phyloP scores from a whole-genome alignment of 208 protist species.

The Trypanosoma theileri region DNA sequence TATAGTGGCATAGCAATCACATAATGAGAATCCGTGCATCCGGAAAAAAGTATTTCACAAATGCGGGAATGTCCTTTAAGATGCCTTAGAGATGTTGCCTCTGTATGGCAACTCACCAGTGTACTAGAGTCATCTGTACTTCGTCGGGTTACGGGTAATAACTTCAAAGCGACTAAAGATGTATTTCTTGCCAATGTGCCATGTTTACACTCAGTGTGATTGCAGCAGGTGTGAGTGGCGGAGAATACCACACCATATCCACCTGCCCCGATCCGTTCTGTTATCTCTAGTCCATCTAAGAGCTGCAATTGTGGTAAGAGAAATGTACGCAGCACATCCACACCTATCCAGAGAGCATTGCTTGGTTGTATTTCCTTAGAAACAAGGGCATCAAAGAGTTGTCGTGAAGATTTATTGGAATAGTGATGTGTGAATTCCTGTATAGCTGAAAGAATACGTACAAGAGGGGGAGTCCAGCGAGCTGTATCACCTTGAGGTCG shows the following conservation, averaged over 20 bases:
- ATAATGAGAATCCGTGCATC: slow-evolving; percentile 67
- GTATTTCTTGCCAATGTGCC: background rate
- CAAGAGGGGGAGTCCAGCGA: background rate
- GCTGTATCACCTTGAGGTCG: background rate
- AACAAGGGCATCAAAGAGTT: slow-evolving; percentile 14
- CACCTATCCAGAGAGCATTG: slow-evolving; percentile 25
- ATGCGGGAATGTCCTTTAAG: slow-evolving; percentile 65
- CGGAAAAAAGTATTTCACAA: slow-evolving; percentile 58
- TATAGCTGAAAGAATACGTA: slow-evolving; percentile 3
- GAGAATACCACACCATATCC: slow-evolving; percentile 68
- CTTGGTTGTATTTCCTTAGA: background rate
- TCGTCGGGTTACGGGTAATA: slow-evolving; percentile 52
- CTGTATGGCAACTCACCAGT: slow-evolving; percentile 65
- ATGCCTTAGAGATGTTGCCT: slow-evolving; percentile 67
- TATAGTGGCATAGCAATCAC: slow-evolving; percentile 73
- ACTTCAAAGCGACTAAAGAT: slow-evolving; percentile 57
- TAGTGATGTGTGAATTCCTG: slow-evolving; percentile 2
- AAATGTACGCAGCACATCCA: slow-evolving; percentile 60
- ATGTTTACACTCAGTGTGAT: background rate
- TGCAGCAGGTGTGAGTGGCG: slow-evolving; percentile 15
- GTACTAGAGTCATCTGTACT: slow-evolving; percentile 44
- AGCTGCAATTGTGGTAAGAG: slow-evolving; percentile 39
- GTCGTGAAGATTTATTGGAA: background rate
- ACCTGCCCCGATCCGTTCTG: slow-evolving; percentile 60
- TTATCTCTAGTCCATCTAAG: slow-evolving; percentile 31